A percentile compares a stretch with the other conserved stretches of the same genome.
Evolutionary conservation across 768 basidiomycete genomes (phyloP).

Genomic region (Astraeus odoratus): DNA sequence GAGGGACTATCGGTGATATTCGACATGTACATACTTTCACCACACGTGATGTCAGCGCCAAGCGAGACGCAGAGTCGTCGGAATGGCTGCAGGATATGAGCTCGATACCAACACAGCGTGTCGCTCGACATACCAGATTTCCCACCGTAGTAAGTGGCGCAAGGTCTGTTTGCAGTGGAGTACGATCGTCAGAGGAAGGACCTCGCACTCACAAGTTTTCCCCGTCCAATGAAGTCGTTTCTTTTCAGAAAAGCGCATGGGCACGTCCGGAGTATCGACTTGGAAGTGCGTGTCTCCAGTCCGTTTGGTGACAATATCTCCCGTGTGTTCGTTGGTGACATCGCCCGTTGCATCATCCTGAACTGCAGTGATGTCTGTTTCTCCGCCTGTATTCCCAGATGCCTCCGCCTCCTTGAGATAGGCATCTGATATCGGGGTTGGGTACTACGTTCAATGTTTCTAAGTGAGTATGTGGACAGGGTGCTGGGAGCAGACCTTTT

Average conservation of each 20-base stretch:
- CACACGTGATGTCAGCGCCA: constrained; percentile 92
- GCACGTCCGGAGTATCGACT: constrained; percentile 61
- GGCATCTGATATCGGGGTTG: constrained; percentile 51
- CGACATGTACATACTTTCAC: constrained; percentile 59
- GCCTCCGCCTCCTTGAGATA: constrained; percentile 51
- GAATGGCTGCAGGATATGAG: constrained; percentile 59
- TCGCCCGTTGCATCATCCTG: constrained; percentile 13
- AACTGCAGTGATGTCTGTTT: background rate
- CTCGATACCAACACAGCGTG: background rate
- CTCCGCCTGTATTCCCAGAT: constrained; percentile 14
- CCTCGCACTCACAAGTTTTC: constrained; percentile 61
- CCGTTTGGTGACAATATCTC: constrained; percentile 24
- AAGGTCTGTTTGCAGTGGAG: constrained; percentile 34
- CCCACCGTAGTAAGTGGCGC: constrained; percentile 92
- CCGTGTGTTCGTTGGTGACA: background rate
- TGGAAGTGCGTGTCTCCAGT: constrained; percentile 33
- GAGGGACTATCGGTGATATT: background rate
- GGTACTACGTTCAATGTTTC: constrained; percentile 40
- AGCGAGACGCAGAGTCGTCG: constrained; percentile 79
- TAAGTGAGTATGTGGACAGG: background rate
- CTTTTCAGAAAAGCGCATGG: constrained; percentile 72
- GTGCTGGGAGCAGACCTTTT: constrained; percentile 44
- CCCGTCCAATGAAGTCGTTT: constrained; percentile 80
- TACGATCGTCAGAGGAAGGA: constrained; percentile 28
- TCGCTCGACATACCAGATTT: constrained; percentile 55